Evolutionary conservation across 352 stramenopile genomes (phyloP), one percentile per base, ranked within the genome.

Genomic region (Globisporangium carolinianum): DNA sequence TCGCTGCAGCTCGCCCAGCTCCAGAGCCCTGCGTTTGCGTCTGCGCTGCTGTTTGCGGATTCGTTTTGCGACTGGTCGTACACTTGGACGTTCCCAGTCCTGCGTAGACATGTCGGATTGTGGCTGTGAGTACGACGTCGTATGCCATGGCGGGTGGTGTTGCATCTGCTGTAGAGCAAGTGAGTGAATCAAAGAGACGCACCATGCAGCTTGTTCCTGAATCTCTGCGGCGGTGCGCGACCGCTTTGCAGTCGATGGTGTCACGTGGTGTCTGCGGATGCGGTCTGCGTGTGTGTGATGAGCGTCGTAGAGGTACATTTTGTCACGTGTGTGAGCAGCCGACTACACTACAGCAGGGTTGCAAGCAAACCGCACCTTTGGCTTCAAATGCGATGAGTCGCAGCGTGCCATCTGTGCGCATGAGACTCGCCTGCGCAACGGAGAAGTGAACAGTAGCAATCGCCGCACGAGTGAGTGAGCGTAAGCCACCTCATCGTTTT

Each of bases 371-470:
- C 64, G 10, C 53, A 68, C 79, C 77, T 83, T 90, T 92, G 0
- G 82, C 82, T 67, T 92, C 82, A 46, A 92, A 92, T 6, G 76
- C 75, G 37, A 92, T 51, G 12, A 90, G 32, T 1, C 83, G 76
- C 8, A 71, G 76, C 46, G 35, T 68, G 47, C 71, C 71, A 65
- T 78, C 65, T 6, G 53, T 54, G 36, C 67, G 56, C 47, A 63
- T 61, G 9, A 80, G 60, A 17, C 63, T 24, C n/a, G 53, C 51
- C 69, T 79, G 14, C 15, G 42, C 6, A 14, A 63, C 0, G 24
- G 24, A 32, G 24, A 32, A 32, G 24, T 32, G 24, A 32, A 32
- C 24, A 32, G 24, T 32, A 32, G 24, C 24, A 32, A 32, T 32
- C 24, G 24, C 24, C 24, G 24, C 24, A 32, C 24, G 24, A 32